Evolutionary conservation across 2,329 filamentous ascomycete species (phyloP), one percentile per base, ranked within the genome.

Genomic region (Furcasterigmium furcatum): DNA sequence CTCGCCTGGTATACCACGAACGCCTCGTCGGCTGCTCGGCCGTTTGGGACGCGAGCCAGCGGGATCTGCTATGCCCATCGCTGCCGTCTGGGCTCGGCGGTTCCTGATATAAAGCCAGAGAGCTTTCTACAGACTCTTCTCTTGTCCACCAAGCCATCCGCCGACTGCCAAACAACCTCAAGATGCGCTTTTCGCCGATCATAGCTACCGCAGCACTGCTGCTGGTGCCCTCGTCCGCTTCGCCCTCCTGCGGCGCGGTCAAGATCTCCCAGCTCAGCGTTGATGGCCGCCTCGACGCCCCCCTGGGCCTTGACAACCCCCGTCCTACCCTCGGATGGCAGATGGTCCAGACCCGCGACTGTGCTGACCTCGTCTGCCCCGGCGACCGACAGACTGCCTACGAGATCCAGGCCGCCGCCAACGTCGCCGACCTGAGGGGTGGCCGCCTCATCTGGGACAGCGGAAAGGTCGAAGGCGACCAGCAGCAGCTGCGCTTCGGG

Each of bases 351-450:
- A 44, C 35, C 22, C 9, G 7, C 16, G 32, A 46, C 16, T 46
- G 40, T 34, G 30, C n/a, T n/a, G 41, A 46, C 7, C 14, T 16
- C 12, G 22, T 44, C 16, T 46, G 45, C 45, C 45, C 41, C 4
- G 45, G 40, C 45, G 45, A 46, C 45, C 22, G 32, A 8, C 45
- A 44, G 41, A 43, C 45, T 14, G 45, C 45, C 41, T 46, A 46
- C 41, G 35, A 38, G 7, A 24, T 46, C 4, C 45, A 46, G 30
- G 45, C 45, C 6, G 41, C 45, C 35, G 34, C 40, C 32, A 46
- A 21, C n/a, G 25, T 30, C 18, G 45, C 36, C 5, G 40, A 44
- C 32, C 41, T 46, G 9, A 22, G 27, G 14, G 39, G 30, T 22
- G 45, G 45, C 45, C 45, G 34, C 34, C 32, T 46, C 16, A 25